A percentile compares a stretch with the other conserved stretches of the same genome.
Conservation (phyloP, 202 grass and related monocot species). For the Elaeis oleifera region DNA sequence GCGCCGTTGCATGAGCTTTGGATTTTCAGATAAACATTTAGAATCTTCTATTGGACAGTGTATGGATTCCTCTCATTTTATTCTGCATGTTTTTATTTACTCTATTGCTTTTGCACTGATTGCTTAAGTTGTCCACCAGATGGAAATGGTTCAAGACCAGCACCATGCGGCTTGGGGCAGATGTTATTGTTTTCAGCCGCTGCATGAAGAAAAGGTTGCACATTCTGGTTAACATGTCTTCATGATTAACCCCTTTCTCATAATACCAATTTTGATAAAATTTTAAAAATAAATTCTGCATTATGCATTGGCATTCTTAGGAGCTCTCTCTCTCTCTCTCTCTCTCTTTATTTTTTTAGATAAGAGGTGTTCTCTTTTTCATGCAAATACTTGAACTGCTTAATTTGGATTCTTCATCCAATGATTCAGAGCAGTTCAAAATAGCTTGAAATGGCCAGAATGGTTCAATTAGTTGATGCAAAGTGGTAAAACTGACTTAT, state of each 20-base stretch:
- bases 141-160: constrained; percentile 99
- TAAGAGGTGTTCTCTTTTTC: no score
- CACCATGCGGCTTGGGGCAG: constrained; percentile 97
- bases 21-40: constrained; percentile 93
- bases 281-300: no score
- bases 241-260: constrained; percentile 17
- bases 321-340: no score
- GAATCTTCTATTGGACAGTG: constrained; percentile 92
- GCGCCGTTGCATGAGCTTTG: constrained; percentile 89
- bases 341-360: no score
- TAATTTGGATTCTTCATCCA: no score
- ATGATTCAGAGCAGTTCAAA: no score
- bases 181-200: constrained; percentile 87
- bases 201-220: constrained; percentile 53
- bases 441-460: no score
- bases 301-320: no score
- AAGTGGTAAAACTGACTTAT: no score
- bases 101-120: constrained; percentile 26
- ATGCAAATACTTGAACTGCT: no score
- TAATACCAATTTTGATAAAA: no score
- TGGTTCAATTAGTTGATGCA: no score
- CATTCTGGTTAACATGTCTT: not conserved
- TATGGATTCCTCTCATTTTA: constrained; percentile 23
- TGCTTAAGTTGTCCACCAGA: constrained; percentile 43
- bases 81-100: constrained; percentile 24